These are phyloP conservation scores for Alternaria sp. DNA, from an alignment of 2,329 filamentous ascomycete species.

Conservation along the genomic window DNA sequence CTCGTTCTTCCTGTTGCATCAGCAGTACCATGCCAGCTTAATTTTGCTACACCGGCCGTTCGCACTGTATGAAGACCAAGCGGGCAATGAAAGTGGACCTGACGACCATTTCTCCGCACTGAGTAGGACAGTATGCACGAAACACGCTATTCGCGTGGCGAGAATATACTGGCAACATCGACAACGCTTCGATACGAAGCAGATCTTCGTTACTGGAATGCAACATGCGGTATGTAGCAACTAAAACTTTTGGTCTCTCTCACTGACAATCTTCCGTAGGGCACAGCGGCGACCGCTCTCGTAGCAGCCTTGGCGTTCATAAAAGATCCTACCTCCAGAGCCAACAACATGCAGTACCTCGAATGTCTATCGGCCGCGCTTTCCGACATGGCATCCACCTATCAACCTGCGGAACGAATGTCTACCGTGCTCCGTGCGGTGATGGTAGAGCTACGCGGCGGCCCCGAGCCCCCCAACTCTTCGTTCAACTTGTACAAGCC, in stretches of 20 bases:
- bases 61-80: constrained; percentile 57
- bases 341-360: constrained; percentile 57
- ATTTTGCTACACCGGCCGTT: constrained; percentile 62
- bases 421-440: constrained; percentile 60
- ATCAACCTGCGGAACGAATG: constrained; percentile 62
- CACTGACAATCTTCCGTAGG: constrained; percentile 31
- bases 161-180: constrained; percentile 63
- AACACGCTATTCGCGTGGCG: constrained; percentile 61
- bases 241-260: neutral
- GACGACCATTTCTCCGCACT: constrained; percentile 55
- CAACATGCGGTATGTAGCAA: constrained; percentile 55
- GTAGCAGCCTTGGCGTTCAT: constrained; percentile 55
- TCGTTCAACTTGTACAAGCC: constrained; percentile 35
- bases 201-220: constrained; percentile 59
- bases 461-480: constrained; percentile 10
- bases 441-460: constrained; percentile 54
- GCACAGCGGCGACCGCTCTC: constrained; percentile 61
- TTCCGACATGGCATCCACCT: constrained; percentile 60
- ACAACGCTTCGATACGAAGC: constrained; percentile 59
- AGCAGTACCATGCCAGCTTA: constrained; percentile 62
- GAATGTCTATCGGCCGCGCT: constrained; percentile 61
- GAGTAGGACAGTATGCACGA: constrained; percentile 61
- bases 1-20: constrained; percentile 61
- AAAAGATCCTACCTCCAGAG: constrained; percentile 48
- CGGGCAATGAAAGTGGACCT: constrained; percentile 42